Base-by-base conservation (phyloP, 1,284 basidiomycete genomes). In the Ceratobasidium theobromae region DNA sequence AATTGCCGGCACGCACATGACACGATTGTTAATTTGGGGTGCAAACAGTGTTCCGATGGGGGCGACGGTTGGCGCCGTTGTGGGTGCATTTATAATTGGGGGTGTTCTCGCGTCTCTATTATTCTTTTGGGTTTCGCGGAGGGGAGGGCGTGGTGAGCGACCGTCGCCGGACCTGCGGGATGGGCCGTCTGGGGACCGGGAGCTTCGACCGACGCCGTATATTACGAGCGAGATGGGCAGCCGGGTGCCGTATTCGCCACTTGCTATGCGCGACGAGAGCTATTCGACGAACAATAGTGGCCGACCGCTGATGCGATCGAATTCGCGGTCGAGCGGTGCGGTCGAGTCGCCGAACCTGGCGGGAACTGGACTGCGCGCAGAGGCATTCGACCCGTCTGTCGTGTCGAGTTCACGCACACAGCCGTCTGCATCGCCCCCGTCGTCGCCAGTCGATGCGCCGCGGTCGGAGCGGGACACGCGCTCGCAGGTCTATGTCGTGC, bases 71-170 rank as follows among this genome's bases (percentile, higher is more conserved):
- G 80, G 80, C 4, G 73, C 78, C 6, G 79, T 77, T 14, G 66
- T 82, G 21, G 82, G 80, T 27, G 80, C 80, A 5, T 74, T 83
- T 21, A 71, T 76, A 11, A 55, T 79, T 1, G 84, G 84, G 0
- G 64, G 78, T 3, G 40, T 81, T 9, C 21, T 48, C n/a, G 58
- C 58, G 4, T 62, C 58, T 18, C 35, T 62, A 9, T 65, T 76
- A n/a, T 62, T 62, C 58, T 62, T 62, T 35, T 52, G 21, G 5
- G 6, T 62, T 21, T 28, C 32, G 16, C 46, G 30, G 12, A 32
- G 41, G 32, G 38, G 35, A 35, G 32, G 35, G 9, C 40, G 12
- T 40, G 18, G 23, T 27, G 23, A 27, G 23, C 48, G 18, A n/a
- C 48, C 58, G 27, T 49, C 32, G 35, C 58, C 52, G 14, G 48